phyloP scores from a whole-genome alignment of 192 early-diverging fungal species.

The Paraglomus occultum region DNA sequence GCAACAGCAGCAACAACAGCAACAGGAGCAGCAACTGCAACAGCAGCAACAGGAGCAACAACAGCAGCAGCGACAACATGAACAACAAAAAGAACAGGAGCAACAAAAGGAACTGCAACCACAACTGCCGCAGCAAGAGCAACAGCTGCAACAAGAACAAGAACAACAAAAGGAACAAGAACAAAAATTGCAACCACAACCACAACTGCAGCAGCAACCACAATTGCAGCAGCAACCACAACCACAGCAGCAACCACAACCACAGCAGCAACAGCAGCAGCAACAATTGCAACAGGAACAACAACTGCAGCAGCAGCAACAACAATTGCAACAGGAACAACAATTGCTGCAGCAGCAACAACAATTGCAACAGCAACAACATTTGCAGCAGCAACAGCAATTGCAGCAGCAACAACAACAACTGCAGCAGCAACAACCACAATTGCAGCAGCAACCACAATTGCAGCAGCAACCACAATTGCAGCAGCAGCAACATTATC shows the following conservation, averaged over 20 bases:
- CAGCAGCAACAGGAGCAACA: neutral
- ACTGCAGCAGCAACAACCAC: neutral
- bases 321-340: neutral
- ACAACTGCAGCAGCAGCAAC: neutral
- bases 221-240: neutral
- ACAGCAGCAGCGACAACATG: neutral
- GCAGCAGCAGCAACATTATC: too few species aligned
- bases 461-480: neutral
- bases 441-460: neutral
- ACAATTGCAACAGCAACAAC: neutral
- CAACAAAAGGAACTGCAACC: neutral
- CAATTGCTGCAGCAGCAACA: neutral
- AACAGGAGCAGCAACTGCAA: neutral
- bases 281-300: neutral
- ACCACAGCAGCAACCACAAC: neutral
- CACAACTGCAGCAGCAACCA: too few species aligned
- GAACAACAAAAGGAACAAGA: constrained; percentile 10
- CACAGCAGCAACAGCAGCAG: neutral
- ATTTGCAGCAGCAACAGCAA: neutral
- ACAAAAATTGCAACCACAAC: too few species aligned
- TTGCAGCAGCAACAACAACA: neutral
- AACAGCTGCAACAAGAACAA: constrained; percentile 5
- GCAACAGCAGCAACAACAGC: neutral
- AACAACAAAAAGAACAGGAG: neutral
- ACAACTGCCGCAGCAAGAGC: neutral